These are phyloP conservation scores for Podospora conica DNA, from an alignment of 495 filamentous ascomycete species.

Conservation along the genomic window DNA sequence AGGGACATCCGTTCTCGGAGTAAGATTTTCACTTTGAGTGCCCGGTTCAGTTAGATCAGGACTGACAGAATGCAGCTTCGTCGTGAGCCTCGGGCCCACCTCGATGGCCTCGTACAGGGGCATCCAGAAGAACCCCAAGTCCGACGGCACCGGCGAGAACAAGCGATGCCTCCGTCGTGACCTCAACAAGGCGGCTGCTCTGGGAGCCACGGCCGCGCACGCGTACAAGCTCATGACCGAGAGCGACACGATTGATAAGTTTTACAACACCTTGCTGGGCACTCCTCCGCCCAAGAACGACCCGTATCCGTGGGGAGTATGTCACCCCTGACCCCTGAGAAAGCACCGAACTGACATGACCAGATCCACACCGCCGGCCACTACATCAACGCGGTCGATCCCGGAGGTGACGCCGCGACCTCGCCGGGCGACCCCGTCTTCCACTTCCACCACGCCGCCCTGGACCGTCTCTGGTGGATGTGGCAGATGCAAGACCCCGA, in stretches of 20 bases:
- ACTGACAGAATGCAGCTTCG: not conserved
- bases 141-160: slow-evolving; percentile 41
- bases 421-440: slow-evolving; percentile 63
- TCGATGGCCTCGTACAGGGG: not conserved
- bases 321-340: not conserved
- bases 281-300: slow-evolving; percentile 22
- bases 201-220: slow-evolving; percentile 28
- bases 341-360: slow-evolving; percentile 32
- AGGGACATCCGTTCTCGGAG: slow-evolving; percentile 49
- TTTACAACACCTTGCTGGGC: slow-evolving; percentile 34
- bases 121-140: slow-evolving; percentile 23
- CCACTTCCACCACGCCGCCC: slow-evolving; percentile 58
- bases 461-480: slow-evolving; percentile 61
- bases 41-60: too few species aligned
- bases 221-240: slow-evolving; percentile 35
- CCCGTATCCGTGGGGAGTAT: slow-evolving; percentile 8
- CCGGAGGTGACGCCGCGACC: slow-evolving; percentile 47
- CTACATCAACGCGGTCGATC: slow-evolving; percentile 54
- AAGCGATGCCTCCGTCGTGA: slow-evolving; percentile 64
- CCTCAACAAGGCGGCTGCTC: slow-evolving; percentile 48
- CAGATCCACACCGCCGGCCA: slow-evolving; percentile 57
- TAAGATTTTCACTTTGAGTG: too few species aligned
- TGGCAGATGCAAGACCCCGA: slow-evolving; percentile 56
- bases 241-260: slow-evolving; percentile 43
- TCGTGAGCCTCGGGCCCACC: slow-evolving; percentile 23